phyloP scores from a whole-genome alignment of 2,329 filamentous ascomycete genomes.

The Epichloe gansuensis region DNA sequence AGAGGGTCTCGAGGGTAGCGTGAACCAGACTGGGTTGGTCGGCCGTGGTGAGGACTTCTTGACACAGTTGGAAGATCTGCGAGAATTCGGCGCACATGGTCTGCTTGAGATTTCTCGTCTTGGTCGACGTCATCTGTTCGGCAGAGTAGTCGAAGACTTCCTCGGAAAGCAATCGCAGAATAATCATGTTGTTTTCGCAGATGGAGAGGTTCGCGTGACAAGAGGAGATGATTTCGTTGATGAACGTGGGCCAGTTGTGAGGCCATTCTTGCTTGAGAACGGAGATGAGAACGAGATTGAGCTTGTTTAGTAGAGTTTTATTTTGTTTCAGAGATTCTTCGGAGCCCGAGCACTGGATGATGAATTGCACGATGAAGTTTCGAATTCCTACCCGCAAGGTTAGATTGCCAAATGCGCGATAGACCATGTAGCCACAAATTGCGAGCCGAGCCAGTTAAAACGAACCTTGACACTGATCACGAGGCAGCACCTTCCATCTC shows the following conservation, averaged over 20 bases:
- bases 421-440: background rate
- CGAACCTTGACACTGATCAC: conserved; percentile 83
- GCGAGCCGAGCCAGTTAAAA: conserved; percentile 1
- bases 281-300: conserved; percentile 93
- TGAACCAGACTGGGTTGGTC: conserved; percentile 82
- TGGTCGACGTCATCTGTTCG: conserved; percentile 97
- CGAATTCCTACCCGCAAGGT: conserved; percentile 58
- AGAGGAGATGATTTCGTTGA: conserved; percentile 97
- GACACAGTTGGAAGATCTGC: conserved; percentile 94
- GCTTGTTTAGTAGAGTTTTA: conserved; percentile 89
- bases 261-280: conserved; percentile 99
- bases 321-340: conserved; percentile 78
- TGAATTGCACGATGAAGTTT: conserved; percentile 98
- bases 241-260: conserved; percentile 98
- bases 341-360: conserved; percentile 81
- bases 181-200: conserved; percentile 99
- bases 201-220: conserved; percentile 93
- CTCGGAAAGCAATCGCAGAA: conserved; percentile 85
- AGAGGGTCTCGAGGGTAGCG: conserved; percentile 88
- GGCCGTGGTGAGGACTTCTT: conserved; percentile 83
- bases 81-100: conserved; percentile 99
- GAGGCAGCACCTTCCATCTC: conserved; percentile 93
- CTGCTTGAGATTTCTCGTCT: conserved; percentile 91
- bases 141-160: conserved; percentile 98
- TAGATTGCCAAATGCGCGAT: conserved; percentile 4